phyloP scores from a whole-genome alignment of 2,329 filamentous ascomycete genomes.

The Arthrocladium fulminans region DNA sequence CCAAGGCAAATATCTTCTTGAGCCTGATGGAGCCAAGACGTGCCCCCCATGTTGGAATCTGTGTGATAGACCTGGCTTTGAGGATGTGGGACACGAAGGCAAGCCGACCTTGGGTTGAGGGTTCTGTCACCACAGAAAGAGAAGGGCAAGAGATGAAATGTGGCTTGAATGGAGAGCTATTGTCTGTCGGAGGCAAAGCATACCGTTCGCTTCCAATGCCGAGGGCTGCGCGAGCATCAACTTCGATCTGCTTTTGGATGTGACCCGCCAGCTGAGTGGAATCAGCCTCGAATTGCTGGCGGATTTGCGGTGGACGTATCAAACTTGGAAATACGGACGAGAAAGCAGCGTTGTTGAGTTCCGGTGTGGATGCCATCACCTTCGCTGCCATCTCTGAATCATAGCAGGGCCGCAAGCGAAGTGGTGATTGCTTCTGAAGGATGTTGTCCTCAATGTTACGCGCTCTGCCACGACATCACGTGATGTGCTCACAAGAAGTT shows the following conservation, averaged over 20 bases:
- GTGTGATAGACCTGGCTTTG: constrained; percentile 11
- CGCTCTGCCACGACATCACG: not conserved
- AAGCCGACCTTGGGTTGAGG: constrained; percentile 11
- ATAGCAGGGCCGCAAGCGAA: no score
- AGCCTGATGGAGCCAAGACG: constrained; percentile 44
- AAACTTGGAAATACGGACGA: not conserved
- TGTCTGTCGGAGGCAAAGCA: not conserved
- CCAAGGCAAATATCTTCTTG: constrained; percentile 50
- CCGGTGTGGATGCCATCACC: not conserved
- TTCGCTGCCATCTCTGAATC: not conserved
- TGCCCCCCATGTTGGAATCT: constrained; percentile 12
- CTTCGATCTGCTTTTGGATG: not conserved
- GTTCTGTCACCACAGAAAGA: constrained; percentile 11
- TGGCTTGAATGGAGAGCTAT: constrained; percentile 11
- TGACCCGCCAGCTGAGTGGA: not conserved
- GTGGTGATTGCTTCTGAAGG: no score
- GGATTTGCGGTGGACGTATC: not conserved
- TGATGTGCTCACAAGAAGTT: not conserved
- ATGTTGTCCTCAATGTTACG: no score
- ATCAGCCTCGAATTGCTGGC: not conserved
- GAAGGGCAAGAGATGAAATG: constrained; percentile 14
- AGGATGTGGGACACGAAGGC: constrained; percentile 10
- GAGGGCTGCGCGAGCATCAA: not conserved
- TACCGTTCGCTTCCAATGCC: not conserved
- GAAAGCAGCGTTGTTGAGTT: not conserved